phyloP scores from a whole-genome alignment of 106 monocot genomes.

The Platanthera zijinensis region DNA sequence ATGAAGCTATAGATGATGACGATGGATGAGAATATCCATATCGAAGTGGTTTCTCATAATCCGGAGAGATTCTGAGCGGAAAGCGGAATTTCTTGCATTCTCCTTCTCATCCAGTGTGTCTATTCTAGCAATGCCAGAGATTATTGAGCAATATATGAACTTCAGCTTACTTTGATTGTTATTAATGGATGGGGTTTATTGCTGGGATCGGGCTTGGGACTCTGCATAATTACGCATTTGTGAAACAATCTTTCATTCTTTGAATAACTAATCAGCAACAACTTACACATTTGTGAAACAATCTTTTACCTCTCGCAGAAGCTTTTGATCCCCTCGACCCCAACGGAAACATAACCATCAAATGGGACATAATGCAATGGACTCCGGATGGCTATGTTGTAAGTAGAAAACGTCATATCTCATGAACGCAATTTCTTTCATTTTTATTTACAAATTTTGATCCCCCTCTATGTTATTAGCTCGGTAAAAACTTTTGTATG shows the following conservation, averaged over 20 bases:
- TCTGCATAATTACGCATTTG: too few species aligned
- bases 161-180: not conserved
- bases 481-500: too few species aligned
- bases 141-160: not conserved
- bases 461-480: not conserved
- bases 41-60: not conserved
- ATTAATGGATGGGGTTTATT: too few species aligned
- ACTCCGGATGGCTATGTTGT: slow-evolving; percentile 91
- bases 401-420: slow-evolving; percentile 21
- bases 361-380: slow-evolving; percentile 87
- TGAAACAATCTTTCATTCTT: not conserved
- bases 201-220: too few species aligned
- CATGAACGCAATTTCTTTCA: not conserved
- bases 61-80: not conserved
- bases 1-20: too few species aligned
- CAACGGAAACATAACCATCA: slow-evolving; percentile 88
- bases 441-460: not conserved
- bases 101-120: not conserved
- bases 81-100: not conserved
- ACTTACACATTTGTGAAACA: not conserved
- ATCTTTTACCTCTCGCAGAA: slow-evolving; percentile 30
- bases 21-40: too few species aligned
- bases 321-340: slow-evolving; percentile 88
- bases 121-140: not conserved
- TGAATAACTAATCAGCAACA: not conserved